Evolutionary conservation across 202 grass and related monocot species (phyloP), one percentile per base, ranked within the genome.

Genomic region (Schoenoplectus tabernaemontani): DNA sequence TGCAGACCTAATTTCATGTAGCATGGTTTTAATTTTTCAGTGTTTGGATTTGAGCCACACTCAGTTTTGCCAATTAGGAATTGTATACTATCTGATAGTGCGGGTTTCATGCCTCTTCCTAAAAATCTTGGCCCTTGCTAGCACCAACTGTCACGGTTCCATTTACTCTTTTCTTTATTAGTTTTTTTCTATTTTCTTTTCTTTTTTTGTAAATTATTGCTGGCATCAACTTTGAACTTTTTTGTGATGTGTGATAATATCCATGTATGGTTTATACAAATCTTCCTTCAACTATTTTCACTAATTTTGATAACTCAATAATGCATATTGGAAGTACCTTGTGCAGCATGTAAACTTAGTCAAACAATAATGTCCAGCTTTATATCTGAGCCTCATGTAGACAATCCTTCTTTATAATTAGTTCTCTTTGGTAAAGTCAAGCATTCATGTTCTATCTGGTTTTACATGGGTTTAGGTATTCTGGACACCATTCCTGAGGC

Each of bases 401-500:
- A 53, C 24, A 73, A 73, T n/a, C 7, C 23, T 4, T 51, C 23
- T 33, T 6, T 19, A 51, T 44, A 3, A n/a, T 50, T 30, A 22
- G 13, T 53, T 50, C 24, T 73, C 44, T 33, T 34, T n/a, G 39
- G 15, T 53, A 74, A 73, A 33, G 5, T 19, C 15, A 54, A 54
- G 69, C 13, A n/a, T 73, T 51, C 24, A 46, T 4, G 19, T 48
- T 69, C 42, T 53, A 15, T 74, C 22, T 1, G 26, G 28, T 34
- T 64, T 36, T 60, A 26, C 60, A 75, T 57, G 67, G 11, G 47
- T 39, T 78, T 83, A 97, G 94, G 91, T 98, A 81, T 98, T 98
- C 83, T 92, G 93, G 59, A 98, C 95, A 30, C 91, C 91, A 12
- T 89, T 98, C 87, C 77, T 98, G 24, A 94, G 95, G 84, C 95